Conservation (phyloP, 306 rosid species). For the Prinsepia uniflora region DNA sequence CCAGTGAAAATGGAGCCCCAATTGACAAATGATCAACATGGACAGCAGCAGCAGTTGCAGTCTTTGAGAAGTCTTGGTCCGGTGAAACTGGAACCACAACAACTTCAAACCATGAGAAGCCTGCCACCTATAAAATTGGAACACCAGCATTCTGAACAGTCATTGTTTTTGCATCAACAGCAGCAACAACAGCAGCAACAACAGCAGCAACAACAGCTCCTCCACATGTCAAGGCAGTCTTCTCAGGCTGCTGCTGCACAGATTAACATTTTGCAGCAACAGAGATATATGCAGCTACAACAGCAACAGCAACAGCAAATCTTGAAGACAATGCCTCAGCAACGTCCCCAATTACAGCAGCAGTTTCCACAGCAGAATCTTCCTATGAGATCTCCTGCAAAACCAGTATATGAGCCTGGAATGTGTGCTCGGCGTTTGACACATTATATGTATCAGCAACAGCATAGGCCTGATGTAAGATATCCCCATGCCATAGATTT, state of each 20-base stretch:
- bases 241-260: slow-evolving; percentile 92
- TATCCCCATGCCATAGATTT: not conserved
- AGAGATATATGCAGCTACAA: slow-evolving; percentile 69
- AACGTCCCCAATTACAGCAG: slow-evolving; percentile 71
- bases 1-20: slow-evolving; percentile 84
- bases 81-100: slow-evolving; percentile 83
- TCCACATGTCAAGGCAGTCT: slow-evolving; percentile 82
- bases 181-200: slow-evolving; percentile 46
- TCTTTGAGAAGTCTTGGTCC: slow-evolving; percentile 56
- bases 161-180: slow-evolving; percentile 69
- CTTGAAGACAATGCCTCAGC: slow-evolving; percentile 83
- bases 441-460: slow-evolving; percentile 91
- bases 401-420: slow-evolving; percentile 89
- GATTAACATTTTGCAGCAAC: slow-evolving; percentile 75
- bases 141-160: slow-evolving; percentile 75
- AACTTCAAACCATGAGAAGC: slow-evolving; percentile 53
- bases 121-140: slow-evolving; percentile 65
- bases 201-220: slow-evolving; percentile 62
- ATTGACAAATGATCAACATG: slow-evolving; percentile 66
- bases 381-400: slow-evolving; percentile 71
- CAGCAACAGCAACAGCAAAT: slow-evolving; percentile 93
- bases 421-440: slow-evolving; percentile 95
- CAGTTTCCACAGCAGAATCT: slow-evolving; percentile 79
- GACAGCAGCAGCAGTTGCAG: slow-evolving; percentile 58
- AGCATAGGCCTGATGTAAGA: slow-evolving; percentile 89